Conservation (phyloP, 2,329 filamentous ascomycete genomes). For the Onygena corvina region DNA sequence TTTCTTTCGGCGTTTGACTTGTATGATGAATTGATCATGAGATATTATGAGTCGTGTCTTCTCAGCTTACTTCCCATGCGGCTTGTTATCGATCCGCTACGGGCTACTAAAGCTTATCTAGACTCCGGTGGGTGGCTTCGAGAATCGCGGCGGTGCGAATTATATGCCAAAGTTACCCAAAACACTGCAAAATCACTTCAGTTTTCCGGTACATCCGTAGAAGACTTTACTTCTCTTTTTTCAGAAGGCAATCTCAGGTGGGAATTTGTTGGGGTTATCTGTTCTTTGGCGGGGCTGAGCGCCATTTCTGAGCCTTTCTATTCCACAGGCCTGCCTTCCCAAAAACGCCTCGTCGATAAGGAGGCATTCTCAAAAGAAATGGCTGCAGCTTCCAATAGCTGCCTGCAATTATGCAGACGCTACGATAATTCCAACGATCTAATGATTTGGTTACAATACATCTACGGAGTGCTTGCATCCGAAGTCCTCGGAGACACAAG, state of each 20-base stretch:
- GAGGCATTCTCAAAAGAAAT: constrained; percentile 15
- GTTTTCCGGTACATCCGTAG: constrained; percentile 19
- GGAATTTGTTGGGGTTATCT: constrained; percentile 20
- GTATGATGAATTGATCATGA: constrained; percentile 9
- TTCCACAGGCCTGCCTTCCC: constrained; percentile 2
- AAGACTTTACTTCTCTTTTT: constrained; percentile 29
- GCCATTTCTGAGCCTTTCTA: background rate
- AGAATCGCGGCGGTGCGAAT: constrained; percentile 13
- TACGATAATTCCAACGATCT: constrained; percentile 14
- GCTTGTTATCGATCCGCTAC: constrained; percentile 26
- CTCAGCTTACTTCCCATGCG: constrained; percentile 22
- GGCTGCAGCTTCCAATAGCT: constrained; percentile 17
- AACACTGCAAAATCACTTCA: constrained; percentile 21
- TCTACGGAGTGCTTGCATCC: constrained; percentile 14
- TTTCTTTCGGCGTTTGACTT: constrained; percentile 10
- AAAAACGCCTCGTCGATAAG: constrained; percentile 9
- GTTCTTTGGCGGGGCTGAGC: constrained; percentile 16
- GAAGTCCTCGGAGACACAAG: constrained; percentile 15
- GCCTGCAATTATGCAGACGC: constrained; percentile 15
- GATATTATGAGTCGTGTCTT: constrained; percentile 7
- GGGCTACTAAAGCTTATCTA: constrained; percentile 14
- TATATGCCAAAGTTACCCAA: constrained; percentile 18
- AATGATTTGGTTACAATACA: constrained; percentile 17
- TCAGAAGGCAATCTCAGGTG: constrained; percentile 17
- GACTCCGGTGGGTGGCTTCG: constrained; percentile 8